Evolutionary conservation across 371 early-diverging fungal species (phyloP).

Genomic region (Saksenaea vasiformis): DNA sequence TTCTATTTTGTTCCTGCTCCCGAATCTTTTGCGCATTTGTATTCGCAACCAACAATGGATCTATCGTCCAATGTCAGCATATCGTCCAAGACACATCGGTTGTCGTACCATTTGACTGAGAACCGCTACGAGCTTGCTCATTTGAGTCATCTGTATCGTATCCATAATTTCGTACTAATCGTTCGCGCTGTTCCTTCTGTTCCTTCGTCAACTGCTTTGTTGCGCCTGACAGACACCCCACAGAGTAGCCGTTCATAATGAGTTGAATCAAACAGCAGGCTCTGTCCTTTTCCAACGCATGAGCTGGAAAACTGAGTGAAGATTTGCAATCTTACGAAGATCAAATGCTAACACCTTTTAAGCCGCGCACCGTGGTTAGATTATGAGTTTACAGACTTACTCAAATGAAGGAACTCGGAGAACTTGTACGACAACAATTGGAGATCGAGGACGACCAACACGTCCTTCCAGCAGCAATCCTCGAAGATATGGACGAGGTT

Average conservation of each 20-base stretch:
- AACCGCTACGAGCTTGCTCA: constrained; percentile 29
- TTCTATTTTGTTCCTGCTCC: constrained; percentile 50
- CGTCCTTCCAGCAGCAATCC: too few species aligned
- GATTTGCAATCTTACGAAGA: background rate
- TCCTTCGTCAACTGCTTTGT: constrained; percentile 48
- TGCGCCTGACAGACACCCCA: background rate
- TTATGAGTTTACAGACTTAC: too few species aligned
- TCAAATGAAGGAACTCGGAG: too few species aligned
- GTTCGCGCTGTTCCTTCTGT: constrained; percentile 54
- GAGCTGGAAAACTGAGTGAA: background rate
- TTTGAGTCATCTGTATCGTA: constrained; percentile 50
- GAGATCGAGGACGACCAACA: too few species aligned
- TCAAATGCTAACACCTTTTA: too few species aligned
- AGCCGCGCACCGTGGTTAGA: too few species aligned
- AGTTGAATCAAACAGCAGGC: background rate
- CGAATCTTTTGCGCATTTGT: constrained; percentile 52
- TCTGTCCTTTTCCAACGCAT: background rate
- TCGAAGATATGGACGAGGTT: too few species aligned
- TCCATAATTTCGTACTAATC: constrained; percentile 54
- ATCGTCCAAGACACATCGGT: too few species aligned
- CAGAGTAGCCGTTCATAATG: background rate
- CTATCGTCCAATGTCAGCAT: constrained; percentile 11
- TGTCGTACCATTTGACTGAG: constrained; percentile 8
- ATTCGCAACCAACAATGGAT: constrained; percentile 49
- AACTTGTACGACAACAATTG: too few species aligned